phyloP scores from a whole-genome alignment of 2,329 filamentous ascomycete species.

The Verticillium tricorpus region DNA sequence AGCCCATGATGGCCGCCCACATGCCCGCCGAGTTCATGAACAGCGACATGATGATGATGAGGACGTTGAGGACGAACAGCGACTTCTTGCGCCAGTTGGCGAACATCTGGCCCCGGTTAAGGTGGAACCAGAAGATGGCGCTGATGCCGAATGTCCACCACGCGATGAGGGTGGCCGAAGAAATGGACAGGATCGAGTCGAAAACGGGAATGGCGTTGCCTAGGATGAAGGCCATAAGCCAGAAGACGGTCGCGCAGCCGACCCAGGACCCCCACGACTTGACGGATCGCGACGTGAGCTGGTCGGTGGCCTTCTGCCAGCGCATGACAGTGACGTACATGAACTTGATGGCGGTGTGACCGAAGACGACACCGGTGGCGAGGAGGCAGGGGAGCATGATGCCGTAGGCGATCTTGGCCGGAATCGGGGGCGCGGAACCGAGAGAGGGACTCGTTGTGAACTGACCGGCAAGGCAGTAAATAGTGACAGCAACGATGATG shows the following conservation, averaged over 20 bases:
- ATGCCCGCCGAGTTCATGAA: conserved; percentile 30
- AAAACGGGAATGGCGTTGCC: conserved; percentile 32
- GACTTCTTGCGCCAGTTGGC: conserved; percentile 22
- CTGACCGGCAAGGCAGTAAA: conserved; percentile 26
- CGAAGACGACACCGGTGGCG: conserved; percentile 25
- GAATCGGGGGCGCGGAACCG: conserved; percentile 24
- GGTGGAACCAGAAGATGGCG: conserved; percentile 29
- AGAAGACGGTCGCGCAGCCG: conserved; percentile 25
- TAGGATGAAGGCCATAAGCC: conserved; percentile 27
- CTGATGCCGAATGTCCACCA: conserved; percentile 33
- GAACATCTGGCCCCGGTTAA: conserved; percentile 27
- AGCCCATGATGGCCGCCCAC: conserved; percentile 26
- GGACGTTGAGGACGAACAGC: conserved; percentile 21
- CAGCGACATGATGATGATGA: conserved; percentile 24
- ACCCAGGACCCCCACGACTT: conserved; percentile 31
- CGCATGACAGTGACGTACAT: conserved; percentile 28
- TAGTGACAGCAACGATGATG: conserved; percentile 23
- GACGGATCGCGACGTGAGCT: conserved; percentile 25
- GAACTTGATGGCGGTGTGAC: conserved; percentile 29
- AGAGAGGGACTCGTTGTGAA: conserved; percentile 27
- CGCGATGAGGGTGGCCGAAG: conserved; percentile 28
- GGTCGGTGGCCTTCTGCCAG: conserved; percentile 22
- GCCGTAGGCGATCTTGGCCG: conserved; percentile 28
- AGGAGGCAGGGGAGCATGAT: conserved; percentile 24
- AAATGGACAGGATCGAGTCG: conserved; percentile 30